These are phyloP conservation scores for Magnusiomyces ingens DNA, from an alignment of 1,139 yeast species.

Conservation along the genomic window DNA sequence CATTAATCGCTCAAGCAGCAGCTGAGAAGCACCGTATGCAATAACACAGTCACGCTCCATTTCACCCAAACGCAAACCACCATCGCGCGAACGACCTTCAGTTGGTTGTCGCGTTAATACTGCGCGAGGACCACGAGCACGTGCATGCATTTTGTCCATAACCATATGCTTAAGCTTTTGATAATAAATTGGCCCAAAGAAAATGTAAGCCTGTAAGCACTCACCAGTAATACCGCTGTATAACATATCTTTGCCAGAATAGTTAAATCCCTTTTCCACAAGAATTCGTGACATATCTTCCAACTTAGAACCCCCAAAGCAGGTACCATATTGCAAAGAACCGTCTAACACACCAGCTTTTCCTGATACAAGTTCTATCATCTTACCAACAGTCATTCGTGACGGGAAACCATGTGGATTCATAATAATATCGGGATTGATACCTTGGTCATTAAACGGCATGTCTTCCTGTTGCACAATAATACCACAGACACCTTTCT, in stretches of 20 bases:
- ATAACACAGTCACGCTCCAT: slow-evolving; percentile 99
- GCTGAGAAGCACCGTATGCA: slow-evolving; percentile 98
- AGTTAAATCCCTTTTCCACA: slow-evolving; percentile 86
- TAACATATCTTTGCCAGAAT: slow-evolving; percentile 95
- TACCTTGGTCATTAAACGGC: slow-evolving; percentile 89
- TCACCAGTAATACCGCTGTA: slow-evolving; percentile 99
- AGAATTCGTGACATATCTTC: slow-evolving; percentile 93
- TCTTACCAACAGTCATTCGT: slow-evolving; percentile 99
- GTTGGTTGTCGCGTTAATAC: slow-evolving; percentile 98
- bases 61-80: slow-evolving; percentile 98
- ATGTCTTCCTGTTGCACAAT: slow-evolving; percentile 94
- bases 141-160: slow-evolving; percentile 97
- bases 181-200: slow-evolving; percentile 97
- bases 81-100: slow-evolving; percentile 98
- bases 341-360: slow-evolving; percentile 97
- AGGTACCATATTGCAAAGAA: slow-evolving; percentile 87
- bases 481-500: slow-evolving; percentile 98
- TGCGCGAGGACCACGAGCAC: slow-evolving; percentile 99
- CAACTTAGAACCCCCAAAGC: slow-evolving; percentile 93
- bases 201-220: slow-evolving; percentile 91
- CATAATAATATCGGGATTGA: slow-evolving; percentile 92
- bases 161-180: slow-evolving; percentile 99
- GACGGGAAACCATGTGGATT: slow-evolving; percentile 99
- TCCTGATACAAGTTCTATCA: slow-evolving; percentile 94
- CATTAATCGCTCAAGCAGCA: slow-evolving; percentile 90